Percentiles rank a stretch among this genome's conserved stretches.
Conservation (phyloP, 495 filamentous ascomycete genomes). For the Ascodesmis nigricans region DNA sequence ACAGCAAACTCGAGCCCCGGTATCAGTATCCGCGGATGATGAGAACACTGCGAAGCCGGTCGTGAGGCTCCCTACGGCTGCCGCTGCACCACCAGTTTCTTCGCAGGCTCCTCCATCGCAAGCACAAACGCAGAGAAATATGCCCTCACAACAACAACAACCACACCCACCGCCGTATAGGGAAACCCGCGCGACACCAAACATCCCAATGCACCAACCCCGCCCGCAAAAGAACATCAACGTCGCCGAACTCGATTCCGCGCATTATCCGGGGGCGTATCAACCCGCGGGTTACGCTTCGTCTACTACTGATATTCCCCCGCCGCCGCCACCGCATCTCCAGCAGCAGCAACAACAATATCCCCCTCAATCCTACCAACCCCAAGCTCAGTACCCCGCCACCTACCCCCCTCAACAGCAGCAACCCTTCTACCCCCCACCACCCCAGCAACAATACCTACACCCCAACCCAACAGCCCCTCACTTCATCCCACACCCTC, state of each 20-base stretch:
- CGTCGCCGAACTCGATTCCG: constrained; percentile 81
- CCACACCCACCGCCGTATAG: constrained; percentile 32
- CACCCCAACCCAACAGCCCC: constrained; percentile 31
- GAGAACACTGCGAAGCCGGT: constrained; percentile 41
- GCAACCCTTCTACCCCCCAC: constrained; percentile 37
- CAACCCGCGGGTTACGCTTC: too few relatives aligned
- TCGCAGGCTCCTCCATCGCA: constrained; percentile 26
- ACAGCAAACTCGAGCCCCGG: not conserved
- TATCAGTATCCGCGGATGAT: not conserved
- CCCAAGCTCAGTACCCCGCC: constrained; percentile 57
- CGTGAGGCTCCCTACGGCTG: constrained; percentile 54
- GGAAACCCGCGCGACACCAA: constrained; percentile 47
- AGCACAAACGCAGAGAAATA: constrained; percentile 30
- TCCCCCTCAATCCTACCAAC: constrained; percentile 51
- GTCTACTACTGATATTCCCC: constrained; percentile 19
- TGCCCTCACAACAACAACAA: constrained; percentile 19
- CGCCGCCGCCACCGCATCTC: constrained; percentile 35
- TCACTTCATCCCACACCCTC: constrained; percentile 24
- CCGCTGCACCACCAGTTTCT: constrained; percentile 32
- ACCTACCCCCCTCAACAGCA: constrained; percentile 37
- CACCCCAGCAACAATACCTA: constrained; percentile 33
- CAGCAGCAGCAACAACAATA: constrained; percentile 61
- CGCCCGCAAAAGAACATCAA: constrained; percentile 88
- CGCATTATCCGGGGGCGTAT: constrained; percentile 31
- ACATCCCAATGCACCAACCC: constrained; percentile 83